A percentile compares a stretch with the other conserved stretches of the same genome.
Evolutionary conservation across 179 eudicot genomes (phyloP).

Genomic region (Silene coronaria): DNA sequence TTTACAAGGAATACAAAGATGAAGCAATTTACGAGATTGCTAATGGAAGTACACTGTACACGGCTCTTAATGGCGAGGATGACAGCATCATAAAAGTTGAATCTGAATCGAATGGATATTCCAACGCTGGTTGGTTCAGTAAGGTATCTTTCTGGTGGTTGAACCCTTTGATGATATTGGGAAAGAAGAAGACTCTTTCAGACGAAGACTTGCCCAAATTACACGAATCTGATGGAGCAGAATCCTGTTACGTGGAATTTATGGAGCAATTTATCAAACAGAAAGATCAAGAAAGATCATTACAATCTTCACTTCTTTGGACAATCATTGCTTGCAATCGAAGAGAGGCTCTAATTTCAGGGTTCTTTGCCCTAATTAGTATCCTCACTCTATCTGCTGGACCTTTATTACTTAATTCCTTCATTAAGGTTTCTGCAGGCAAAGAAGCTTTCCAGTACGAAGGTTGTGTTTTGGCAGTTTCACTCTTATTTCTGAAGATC

Average conservation of each 20-base stretch:
- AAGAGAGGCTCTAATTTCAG: conserved; percentile 35
- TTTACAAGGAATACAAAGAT: conserved; percentile 37
- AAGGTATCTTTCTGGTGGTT: conserved; percentile 41
- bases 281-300: conserved; percentile 9
- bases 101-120: no score
- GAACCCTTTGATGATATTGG: conserved; percentile 33
- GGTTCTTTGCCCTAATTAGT: conserved; percentile 37
- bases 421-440: conserved; percentile 39
- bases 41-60: conserved; percentile 25
- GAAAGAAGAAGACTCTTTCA: conserved; percentile 31
- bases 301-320: conserved; percentile 28
- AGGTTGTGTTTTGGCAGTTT: conserved; percentile 35
- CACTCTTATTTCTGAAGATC: conserved; percentile 31
- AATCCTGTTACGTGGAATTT: conserved; percentile 28
- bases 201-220: conserved; percentile 35
- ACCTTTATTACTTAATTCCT: conserved; percentile 36
- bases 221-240: conserved; percentile 31
- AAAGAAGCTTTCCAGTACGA: conserved; percentile 29
- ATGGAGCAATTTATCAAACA: conserved; percentile 21
- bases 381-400: conserved; percentile 35
- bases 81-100: no score
- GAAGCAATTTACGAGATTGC: conserved; percentile 21
- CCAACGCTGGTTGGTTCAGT: conserved; percentile 28
- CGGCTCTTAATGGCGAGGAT: conserved; percentile 24
- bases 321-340: conserved; percentile 27